Conservation (phyloP, 768 basidiomycete species). For the Chalciporus piperatus region DNA sequence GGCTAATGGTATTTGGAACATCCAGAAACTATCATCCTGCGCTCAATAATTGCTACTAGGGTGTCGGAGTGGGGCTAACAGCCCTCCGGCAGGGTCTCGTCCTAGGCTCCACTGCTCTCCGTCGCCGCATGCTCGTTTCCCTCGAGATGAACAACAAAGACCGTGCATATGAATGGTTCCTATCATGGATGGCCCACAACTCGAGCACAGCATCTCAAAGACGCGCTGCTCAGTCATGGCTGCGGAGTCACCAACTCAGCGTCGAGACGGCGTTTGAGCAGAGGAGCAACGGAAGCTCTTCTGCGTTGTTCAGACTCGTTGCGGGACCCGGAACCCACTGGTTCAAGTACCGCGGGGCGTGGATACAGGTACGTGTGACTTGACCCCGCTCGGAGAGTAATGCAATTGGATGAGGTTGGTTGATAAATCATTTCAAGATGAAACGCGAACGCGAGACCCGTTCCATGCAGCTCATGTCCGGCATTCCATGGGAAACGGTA, state of each 20-base stretch:
- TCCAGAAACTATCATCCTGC: neutral
- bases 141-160: conserved; percentile 97
- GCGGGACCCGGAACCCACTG: conserved; percentile 95
- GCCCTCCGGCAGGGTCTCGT: conserved; percentile 68
- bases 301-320: conserved; percentile 88
- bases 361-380: conserved; percentile 79
- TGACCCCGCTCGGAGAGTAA: neutral
- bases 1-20: conserved; percentile 73
- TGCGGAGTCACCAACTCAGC: conserved; percentile 87
- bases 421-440: conserved; percentile 49
- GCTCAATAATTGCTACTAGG: conserved; percentile 45
- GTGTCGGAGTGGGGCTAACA: conserved; percentile 84
- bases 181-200: conserved; percentile 90
- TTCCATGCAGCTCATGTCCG: conserved; percentile 87
- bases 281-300: conserved; percentile 86
- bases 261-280: conserved; percentile 92
- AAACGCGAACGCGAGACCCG: conserved; percentile 93
- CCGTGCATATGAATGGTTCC: conserved; percentile 93
- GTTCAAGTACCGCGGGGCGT: conserved; percentile 85
- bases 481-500: conserved; percentile 96
- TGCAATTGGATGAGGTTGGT: neutral
- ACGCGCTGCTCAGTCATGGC: conserved; percentile 38
- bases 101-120: conserved; percentile 70
- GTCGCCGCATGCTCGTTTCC: conserved; percentile 87
- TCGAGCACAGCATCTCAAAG: conserved; percentile 34